phyloP scores from a whole-genome alignment of 2,329 filamentous ascomycete species.

The Huntiella bhutanensis region DNA sequence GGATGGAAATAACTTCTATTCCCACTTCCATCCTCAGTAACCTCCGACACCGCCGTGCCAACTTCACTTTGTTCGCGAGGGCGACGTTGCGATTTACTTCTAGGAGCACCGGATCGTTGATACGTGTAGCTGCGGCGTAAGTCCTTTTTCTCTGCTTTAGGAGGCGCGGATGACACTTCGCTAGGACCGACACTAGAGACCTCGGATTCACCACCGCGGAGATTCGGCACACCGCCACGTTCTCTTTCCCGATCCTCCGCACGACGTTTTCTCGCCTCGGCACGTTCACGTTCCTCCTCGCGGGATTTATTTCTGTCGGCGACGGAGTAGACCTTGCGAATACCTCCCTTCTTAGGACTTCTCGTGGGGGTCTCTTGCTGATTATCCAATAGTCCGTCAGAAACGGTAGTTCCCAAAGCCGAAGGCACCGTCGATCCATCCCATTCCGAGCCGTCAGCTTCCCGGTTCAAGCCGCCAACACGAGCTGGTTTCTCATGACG shows the following conservation, averaged over 20 bases:
- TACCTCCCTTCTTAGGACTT: conserved; percentile 34
- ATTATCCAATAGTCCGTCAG: conserved; percentile 39
- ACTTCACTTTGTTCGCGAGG: conserved; percentile 15
- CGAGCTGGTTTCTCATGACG: conserved; percentile 70
- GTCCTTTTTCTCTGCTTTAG: conserved; percentile 4
- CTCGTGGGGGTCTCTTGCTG: conserved; percentile 36
- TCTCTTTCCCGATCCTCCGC: conserved; percentile 26
- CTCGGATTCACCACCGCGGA: conserved; percentile 9
- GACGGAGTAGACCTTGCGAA: conserved; percentile 43
- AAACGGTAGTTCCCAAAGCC: conserved; percentile 28
- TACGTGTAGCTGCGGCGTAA: conserved; percentile 34
- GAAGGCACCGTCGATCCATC: conserved; percentile 49
- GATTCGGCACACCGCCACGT: neutral
- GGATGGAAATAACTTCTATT: conserved; percentile 39
- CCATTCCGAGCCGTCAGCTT: conserved; percentile 60
- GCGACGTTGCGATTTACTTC: conserved; percentile 12
- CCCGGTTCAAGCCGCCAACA: conserved; percentile 75
- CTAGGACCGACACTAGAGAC: conserved; percentile 4
- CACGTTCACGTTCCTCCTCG: conserved; percentile 34
- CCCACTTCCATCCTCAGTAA: conserved; percentile 27
- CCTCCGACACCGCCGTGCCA: conserved; percentile 14
- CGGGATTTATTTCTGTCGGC: conserved; percentile 33
- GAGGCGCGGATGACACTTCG: conserved; percentile 1
- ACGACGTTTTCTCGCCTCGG: conserved; percentile 36
- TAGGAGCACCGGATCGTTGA: conserved; percentile 21